phyloP scores from a whole-genome alignment of 768 basidiomycete species.

The Pulveroboletus sp. region DNA sequence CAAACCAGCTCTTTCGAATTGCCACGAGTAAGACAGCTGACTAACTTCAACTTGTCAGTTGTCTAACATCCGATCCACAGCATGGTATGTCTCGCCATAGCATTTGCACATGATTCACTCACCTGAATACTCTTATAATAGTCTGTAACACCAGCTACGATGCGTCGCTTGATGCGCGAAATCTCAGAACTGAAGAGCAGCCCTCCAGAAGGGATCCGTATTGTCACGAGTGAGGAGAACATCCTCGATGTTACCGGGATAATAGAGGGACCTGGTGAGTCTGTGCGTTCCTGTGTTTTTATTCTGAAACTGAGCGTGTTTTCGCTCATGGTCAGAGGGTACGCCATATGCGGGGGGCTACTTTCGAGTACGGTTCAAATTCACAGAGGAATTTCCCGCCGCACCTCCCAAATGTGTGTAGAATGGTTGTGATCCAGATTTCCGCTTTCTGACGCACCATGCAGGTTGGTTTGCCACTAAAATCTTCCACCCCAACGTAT shows the following conservation, averaged over 20 bases:
- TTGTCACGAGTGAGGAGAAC: constrained; percentile 83
- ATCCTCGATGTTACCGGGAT: constrained; percentile 84
- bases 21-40: constrained; percentile 13
- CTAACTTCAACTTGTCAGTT: constrained; percentile 8
- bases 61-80: constrained; percentile 3
- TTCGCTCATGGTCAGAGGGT: constrained; percentile 39
- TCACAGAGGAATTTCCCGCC: constrained; percentile 91
- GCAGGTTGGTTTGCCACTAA: constrained; percentile 88
- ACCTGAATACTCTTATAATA: constrained; percentile 11
- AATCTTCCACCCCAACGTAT: constrained; percentile 97
- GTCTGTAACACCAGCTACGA: constrained; percentile 50
- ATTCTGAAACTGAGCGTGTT: constrained; percentile 5
- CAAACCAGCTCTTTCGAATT: constrained; percentile 26
- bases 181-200: constrained; percentile 72
- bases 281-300: not conserved
- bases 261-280: constrained; percentile 85
- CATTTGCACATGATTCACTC: not conserved
- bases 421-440: not conserved
- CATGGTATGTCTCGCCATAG: constrained; percentile 22
- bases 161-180: constrained; percentile 88
- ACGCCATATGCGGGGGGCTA: constrained; percentile 73
- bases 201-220: constrained; percentile 90
- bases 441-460: constrained; percentile 4
- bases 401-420: constrained; percentile 84
- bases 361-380: constrained; percentile 75